Evolutionary conservation across 2,329 filamentous ascomycete genomes (phyloP), one percentile per base, ranked within the genome.

Genomic region (Monosporascus sp.): DNA sequence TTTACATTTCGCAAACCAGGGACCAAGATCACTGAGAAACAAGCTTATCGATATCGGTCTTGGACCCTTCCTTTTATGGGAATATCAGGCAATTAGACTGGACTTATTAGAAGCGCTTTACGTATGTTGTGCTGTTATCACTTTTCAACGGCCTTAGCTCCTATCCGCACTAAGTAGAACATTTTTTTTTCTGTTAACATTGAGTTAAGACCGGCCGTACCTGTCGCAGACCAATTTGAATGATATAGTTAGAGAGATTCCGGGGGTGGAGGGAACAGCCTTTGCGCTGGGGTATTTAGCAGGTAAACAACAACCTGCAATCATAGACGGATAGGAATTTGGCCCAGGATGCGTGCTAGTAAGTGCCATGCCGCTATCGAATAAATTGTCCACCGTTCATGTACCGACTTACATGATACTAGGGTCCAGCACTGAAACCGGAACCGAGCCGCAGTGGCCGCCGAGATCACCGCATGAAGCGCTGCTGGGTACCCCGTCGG

Each of bases 401-500:
- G 41, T 59, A 54, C 59, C 51, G 37, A 48, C 61, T 64, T 47
- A 61, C 54, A 43, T 19, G 38, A 58, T 55, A 20, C 48, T 48
- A 70, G 63, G 56, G 59, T 49, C 58, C 38, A 61, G 55, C 58
- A 63, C 69, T 59, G 68, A 72, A 62, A 68, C 69, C 59, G 68
- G 72, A 62, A 68, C 74, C 55, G 76, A 79, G 64, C 70, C 76
- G 45, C 79, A 85, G 70, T 88, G 85, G 85, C 85, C 85, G 19
- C 85, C 85, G 22, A 76, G 80, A 67, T 87, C 84, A 52, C 85
- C 85, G 43, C 81, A 81, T 67, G 84, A 87, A 65, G 84, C 75
- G 50, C 75, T 87, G 20, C 65, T 85, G 38, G 78, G 80, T 67
- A 85, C 92, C 3, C 93, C 93, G 1, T 84, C 86, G 60, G 93